Conservation (phyloP, 2,329 filamentous ascomycete species). For the Chaetomiaceae sp. region DNA sequence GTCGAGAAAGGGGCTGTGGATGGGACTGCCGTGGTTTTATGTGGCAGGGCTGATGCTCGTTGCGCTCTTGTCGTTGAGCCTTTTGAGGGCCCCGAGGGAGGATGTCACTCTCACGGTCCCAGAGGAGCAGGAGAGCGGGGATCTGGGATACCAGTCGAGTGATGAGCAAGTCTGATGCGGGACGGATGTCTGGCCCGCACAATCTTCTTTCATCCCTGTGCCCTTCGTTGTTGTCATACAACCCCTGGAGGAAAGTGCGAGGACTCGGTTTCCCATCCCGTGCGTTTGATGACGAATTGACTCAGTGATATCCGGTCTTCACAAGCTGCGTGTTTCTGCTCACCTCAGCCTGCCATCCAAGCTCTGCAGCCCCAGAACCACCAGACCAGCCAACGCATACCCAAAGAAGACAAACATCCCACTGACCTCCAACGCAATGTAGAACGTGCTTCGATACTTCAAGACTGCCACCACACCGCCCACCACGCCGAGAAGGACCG, state of each 20-base stretch:
- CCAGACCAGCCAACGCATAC: constrained; percentile 4
- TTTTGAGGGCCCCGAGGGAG: constrained; percentile 11
- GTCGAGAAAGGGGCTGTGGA: constrained; percentile 15
- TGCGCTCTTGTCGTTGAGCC: constrained; percentile 13
- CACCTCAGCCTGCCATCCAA: background rate
- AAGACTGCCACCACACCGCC: constrained; percentile 25
- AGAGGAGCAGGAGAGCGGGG: background rate
- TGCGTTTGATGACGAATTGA: too few relatives aligned
- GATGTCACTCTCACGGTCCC: background rate
- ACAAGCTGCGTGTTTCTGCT: too few relatives aligned
- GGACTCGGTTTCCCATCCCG: too few relatives aligned
- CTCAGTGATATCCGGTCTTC: too few relatives aligned
- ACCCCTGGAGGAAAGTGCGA: too few relatives aligned
- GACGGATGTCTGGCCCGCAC: too few relatives aligned
- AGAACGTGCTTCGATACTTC: constrained; percentile 35
- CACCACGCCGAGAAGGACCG: constrained; percentile 11
- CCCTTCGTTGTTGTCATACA: too few relatives aligned
- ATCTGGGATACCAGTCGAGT: constrained; percentile 15
- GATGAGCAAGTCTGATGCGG: constrained; percentile 9
- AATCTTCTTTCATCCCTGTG: too few relatives aligned
- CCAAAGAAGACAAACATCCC: constrained; percentile 31
- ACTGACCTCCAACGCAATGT: constrained; percentile 36
- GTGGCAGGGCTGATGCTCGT: constrained; percentile 11
- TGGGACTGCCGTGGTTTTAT: constrained; percentile 23
- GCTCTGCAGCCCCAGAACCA: constrained; percentile 20